Evolutionary conservation across 108 stramenopile species (phyloP), one percentile per base, ranked within the genome.

Genomic region (Skeletonema potamos): DNA sequence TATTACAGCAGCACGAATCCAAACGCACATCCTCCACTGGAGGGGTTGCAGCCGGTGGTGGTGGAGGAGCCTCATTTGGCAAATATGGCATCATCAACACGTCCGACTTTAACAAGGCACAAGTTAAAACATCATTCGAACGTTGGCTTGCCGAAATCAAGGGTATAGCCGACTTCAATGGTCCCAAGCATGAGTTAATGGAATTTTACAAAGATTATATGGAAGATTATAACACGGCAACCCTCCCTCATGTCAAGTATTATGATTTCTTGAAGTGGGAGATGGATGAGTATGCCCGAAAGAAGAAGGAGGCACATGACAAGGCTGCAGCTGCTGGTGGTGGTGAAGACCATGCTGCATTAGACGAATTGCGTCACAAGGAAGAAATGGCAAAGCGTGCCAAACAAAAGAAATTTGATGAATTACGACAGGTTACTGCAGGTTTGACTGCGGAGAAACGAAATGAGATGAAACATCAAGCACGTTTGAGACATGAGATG

Each of bases 171-270:
- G 76, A 68, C 51, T 82, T 87, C 67, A 91, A 83, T 65, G 88
- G 89, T n/a, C 73, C 94, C 18, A 96, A 94, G 60, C 84, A 88
- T 74, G 97, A 98, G 73, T 78, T 93, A 6, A 73, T 89, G 75
- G 78, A 94, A 54, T 93, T 96, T 79, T 97, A 92, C 78, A 86
- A 86, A 54, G 92, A 91, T 46, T 98, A 90, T 80, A 80, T 78
- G 15, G 98, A 97, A 81, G 98, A 98, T 73, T 98, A 84, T 91
- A 98, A 98, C 76, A 98, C 98, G 3, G 94, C 92, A 22, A 97
- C 98, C 8, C 56, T 97, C 27, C 96, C 97, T 0, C 95, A 97
- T 63, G 82, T 82, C 1, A 97, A 97, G 60, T 98, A 94, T 82
- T 96, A 97, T 76, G 83, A 98, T 72, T 96, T 95, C 64, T 96